phyloP scores from a whole-genome alignment of 192 early-diverging fungal genomes.

The Coemansia sp. region DNA sequence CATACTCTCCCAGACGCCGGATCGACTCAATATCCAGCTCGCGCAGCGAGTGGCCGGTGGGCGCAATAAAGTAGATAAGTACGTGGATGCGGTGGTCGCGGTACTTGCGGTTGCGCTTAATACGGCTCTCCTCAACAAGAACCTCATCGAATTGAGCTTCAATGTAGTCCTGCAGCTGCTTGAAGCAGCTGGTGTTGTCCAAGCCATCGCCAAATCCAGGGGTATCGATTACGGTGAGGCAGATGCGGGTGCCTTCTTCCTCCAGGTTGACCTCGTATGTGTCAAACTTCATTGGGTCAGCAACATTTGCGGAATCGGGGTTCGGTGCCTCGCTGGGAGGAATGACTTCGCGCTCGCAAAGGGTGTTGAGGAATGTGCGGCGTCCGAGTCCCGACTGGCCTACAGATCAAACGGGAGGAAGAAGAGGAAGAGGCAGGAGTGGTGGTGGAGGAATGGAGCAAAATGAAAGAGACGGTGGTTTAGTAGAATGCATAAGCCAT shows the following conservation, averaged over 20 bases:
- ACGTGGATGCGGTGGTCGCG: constrained; percentile 96
- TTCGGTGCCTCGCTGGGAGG: constrained; percentile 70
- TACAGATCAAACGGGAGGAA: constrained; percentile 7
- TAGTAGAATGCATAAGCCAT: not conserved
- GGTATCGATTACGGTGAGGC: constrained; percentile 95
- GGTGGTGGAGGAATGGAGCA: not conserved
- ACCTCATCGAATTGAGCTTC: constrained; percentile 96
- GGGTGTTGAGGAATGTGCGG: constrained; percentile 97
- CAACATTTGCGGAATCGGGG: constrained; percentile 75
- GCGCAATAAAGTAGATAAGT: constrained; percentile 96
- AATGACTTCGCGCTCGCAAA: constrained; percentile 84
- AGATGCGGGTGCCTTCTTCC: constrained; percentile 94
- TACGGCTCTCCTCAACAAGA: constrained; percentile 83
- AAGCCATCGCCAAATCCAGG: constrained; percentile 98
- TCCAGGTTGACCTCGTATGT: constrained; percentile 91
- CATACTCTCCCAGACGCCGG: constrained; percentile 84
- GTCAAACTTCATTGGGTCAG: constrained; percentile 86
- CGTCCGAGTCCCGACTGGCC: constrained; percentile 83
- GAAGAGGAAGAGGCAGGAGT: not conserved
- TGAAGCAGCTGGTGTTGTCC: constrained; percentile 90
- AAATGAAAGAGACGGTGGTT: not conserved
- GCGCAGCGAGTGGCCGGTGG: constrained; percentile 94
- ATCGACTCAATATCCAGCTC: constrained; percentile 94
- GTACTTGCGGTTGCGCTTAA: constrained; percentile 84
- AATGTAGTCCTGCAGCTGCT: constrained; percentile 90